Conservation (phyloP, 495 filamentous ascomycete species). For the Penicillium macrosclerotiorum region DNA sequence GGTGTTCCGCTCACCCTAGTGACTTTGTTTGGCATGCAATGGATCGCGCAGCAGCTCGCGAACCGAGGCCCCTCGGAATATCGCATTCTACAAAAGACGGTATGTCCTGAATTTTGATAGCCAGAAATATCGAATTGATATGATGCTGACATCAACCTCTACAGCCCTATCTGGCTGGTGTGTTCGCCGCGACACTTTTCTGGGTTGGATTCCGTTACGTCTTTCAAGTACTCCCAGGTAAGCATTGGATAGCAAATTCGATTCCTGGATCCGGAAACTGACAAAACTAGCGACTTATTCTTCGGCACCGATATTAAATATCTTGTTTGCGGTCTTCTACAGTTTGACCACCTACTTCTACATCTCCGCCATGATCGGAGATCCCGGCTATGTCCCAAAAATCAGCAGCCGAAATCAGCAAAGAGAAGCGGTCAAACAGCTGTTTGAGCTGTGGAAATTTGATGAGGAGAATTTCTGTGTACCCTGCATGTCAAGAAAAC, state of each 20-base stretch:
- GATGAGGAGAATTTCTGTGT: slow-evolving; percentile 94
- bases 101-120: slow-evolving; percentile 40
- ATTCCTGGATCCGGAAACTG: slow-evolving; percentile 5
- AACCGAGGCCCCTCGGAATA: slow-evolving; percentile 81
- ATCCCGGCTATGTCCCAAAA: slow-evolving; percentile 95
- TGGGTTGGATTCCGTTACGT: slow-evolving; percentile 78
- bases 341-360: slow-evolving; percentile 81
- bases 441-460: slow-evolving; percentile 81
- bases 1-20: slow-evolving; percentile 68
- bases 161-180: slow-evolving; percentile 86
- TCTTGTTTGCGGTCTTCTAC: slow-evolving; percentile 65
- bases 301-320: slow-evolving; percentile 65
- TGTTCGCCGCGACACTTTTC: slow-evolving; percentile 86
- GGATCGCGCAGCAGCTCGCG: slow-evolving; percentile 70
- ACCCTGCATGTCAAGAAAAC: slow-evolving; percentile 87
- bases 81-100: slow-evolving; percentile 83
- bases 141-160: slow-evolving; percentile 1
- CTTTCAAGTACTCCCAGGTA: slow-evolving; percentile 68
- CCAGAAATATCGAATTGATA: background rate
- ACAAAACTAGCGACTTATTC: slow-evolving; percentile 57
- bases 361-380: slow-evolving; percentile 73
- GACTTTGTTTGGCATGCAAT: slow-evolving; percentile 71
- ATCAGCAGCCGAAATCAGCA: slow-evolving; percentile 82
- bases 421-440: slow-evolving; percentile 79
- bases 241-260: slow-evolving; percentile 18